Evolutionary conservation across 2,329 filamentous ascomycete genomes (phyloP).

Genomic region (Cercospora sp.): DNA sequence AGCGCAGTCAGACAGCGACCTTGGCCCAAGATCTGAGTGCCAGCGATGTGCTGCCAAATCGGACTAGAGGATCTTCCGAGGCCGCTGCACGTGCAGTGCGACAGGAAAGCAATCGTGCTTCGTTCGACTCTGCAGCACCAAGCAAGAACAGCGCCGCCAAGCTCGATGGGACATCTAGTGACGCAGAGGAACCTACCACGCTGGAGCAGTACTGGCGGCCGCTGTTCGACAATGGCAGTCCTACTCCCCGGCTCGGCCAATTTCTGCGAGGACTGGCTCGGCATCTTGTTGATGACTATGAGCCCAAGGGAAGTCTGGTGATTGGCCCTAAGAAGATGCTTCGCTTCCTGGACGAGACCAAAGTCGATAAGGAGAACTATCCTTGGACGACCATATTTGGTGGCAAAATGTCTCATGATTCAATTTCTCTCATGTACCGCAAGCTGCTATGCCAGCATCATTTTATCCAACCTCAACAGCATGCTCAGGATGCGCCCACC

Average conservation of each 20-base stretch:
- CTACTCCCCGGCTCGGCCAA: slow-evolving; percentile 67
- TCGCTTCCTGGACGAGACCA: slow-evolving; percentile 69
- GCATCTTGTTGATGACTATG: slow-evolving; percentile 70
- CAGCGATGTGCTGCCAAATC: slow-evolving; percentile 10
- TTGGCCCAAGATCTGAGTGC: slow-evolving; percentile 11
- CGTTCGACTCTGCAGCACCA: slow-evolving; percentile 1
- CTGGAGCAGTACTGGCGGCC: slow-evolving; percentile 74
- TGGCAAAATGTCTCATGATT: slow-evolving; percentile 43
- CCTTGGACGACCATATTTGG: slow-evolving; percentile 58
- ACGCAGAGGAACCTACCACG: slow-evolving; percentile 53
- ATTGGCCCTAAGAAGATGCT: slow-evolving; percentile 74
- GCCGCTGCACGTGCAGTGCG: slow-evolving; percentile 12
- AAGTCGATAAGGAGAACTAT: slow-evolving; percentile 64
- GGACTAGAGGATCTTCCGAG: slow-evolving; percentile 20
- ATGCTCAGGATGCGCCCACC: slow-evolving; percentile 44
- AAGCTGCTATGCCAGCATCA: slow-evolving; percentile 52
- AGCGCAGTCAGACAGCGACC: slow-evolving; percentile 24
- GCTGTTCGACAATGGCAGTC: slow-evolving; percentile 68
- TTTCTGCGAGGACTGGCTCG: slow-evolving; percentile 72
- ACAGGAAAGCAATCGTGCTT: not conserved
- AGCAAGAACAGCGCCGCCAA: slow-evolving; percentile 7
- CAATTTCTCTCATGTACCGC: slow-evolving; percentile 49
- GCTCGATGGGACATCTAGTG: slow-evolving; percentile 16
- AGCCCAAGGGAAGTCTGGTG: slow-evolving; percentile 67
- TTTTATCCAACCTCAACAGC: slow-evolving; percentile 44